Conservation (phyloP, 352 stramenopile genomes). For the Aphanomyces cochlioides region DNA sequence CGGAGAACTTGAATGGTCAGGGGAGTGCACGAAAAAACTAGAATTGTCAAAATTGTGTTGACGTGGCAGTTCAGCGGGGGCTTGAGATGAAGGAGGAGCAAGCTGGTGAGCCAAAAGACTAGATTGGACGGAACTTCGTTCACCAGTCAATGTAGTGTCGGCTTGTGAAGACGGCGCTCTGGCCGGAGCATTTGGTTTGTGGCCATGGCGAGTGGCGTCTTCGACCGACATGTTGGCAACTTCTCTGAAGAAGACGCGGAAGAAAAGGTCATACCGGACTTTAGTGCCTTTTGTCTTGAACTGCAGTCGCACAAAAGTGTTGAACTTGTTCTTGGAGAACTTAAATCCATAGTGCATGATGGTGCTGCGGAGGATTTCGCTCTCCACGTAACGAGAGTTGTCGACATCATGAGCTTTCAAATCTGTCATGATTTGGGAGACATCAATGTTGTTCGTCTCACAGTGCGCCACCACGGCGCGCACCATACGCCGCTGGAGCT, state of each 20-base stretch:
- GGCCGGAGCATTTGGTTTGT: too few species aligned
- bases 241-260: conserved; percentile 7
- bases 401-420: background rate
- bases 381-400: conserved; percentile 15
- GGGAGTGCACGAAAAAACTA: too few species aligned
- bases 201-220: background rate
- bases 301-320: conserved; percentile 28
- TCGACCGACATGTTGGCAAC: background rate
- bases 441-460: conserved; percentile 8
- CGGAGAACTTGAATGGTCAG: too few species aligned
- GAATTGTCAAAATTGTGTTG: too few species aligned
- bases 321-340: conserved; percentile 28
- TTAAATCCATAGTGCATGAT: conserved; percentile 26
- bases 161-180: too few species aligned
- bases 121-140: too few species aligned
- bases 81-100: too few species aligned
- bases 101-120: too few species aligned
- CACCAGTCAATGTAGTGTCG: too few species aligned
- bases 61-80: too few species aligned
- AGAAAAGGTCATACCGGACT: conserved; percentile 23
- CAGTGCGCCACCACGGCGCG: background rate
- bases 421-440: background rate
- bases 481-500: conserved; percentile 17
- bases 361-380: conserved; percentile 11
- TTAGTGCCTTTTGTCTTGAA: conserved; percentile 26